These are phyloP conservation scores for Pseudocercospora eumusae DNA, from an alignment of 2,329 filamentous ascomycete genomes.

Conservation along the genomic window DNA sequence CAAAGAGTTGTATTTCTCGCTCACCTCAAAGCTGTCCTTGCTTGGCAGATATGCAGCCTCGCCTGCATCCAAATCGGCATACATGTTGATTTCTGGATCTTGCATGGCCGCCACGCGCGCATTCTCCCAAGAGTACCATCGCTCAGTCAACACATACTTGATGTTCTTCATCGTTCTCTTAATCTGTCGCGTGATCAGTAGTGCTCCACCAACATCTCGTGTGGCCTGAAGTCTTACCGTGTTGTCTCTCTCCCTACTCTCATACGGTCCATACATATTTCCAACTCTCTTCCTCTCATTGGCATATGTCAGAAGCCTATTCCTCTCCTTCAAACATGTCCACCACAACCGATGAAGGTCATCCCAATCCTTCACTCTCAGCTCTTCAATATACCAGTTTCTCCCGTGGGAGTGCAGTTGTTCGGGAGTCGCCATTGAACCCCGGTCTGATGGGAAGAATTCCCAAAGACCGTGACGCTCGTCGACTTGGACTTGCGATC, in stretches of 20 bases:
- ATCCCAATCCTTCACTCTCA: slow-evolving; percentile 88
- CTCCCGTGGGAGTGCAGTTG: slow-evolving; percentile 74
- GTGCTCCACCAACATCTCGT: neutral
- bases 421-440: slow-evolving; percentile 69
- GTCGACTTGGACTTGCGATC: slow-evolving; percentile 60
- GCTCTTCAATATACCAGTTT: slow-evolving; percentile 79
- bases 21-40: slow-evolving; percentile 13
- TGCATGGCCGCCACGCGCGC: slow-evolving; percentile 65
- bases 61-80: slow-evolving; percentile 38
- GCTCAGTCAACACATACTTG: slow-evolving; percentile 81
- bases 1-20: neutral
- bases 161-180: slow-evolving; percentile 76
- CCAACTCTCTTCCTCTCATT: slow-evolving; percentile 67
- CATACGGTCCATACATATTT: slow-evolving; percentile 66
- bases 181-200: slow-evolving; percentile 56
- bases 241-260: slow-evolving; percentile 63
- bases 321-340: slow-evolving; percentile 88
- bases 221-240: slow-evolving; percentile 57
- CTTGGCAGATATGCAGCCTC: slow-evolving; percentile 35
- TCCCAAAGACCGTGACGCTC: slow-evolving; percentile 85
- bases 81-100: slow-evolving; percentile 68
- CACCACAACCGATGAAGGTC: slow-evolving; percentile 93
- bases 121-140: slow-evolving; percentile 85
- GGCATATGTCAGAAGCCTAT: slow-evolving; percentile 78
- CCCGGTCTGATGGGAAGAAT: slow-evolving; percentile 77